Evolutionary conservation across 2,329 filamentous ascomycete genomes (phyloP).

Genomic region (Stachybotrys elegans): DNA sequence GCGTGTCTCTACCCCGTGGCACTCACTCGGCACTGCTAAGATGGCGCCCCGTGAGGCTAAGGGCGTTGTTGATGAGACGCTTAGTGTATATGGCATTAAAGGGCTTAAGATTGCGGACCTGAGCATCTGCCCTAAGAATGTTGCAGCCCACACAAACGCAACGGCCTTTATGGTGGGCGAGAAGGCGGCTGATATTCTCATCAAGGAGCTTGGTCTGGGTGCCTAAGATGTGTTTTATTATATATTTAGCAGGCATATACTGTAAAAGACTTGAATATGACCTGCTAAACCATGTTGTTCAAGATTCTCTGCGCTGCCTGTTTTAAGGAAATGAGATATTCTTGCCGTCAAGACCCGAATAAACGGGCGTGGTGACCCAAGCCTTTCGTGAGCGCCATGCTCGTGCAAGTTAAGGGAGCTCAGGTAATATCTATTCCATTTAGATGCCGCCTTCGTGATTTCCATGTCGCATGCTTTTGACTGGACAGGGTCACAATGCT

Average conservation of each 20-base stretch:
- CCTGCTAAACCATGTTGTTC: too few species aligned
- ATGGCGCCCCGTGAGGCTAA: slow-evolving; percentile 35
- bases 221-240: too few species aligned
- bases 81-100: slow-evolving; percentile 43
- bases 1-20: slow-evolving; percentile 36
- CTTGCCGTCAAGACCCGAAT: too few species aligned
- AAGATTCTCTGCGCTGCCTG: too few species aligned
- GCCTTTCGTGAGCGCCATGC: too few species aligned
- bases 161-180: slow-evolving; percentile 51
- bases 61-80: slow-evolving; percentile 45
- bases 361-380: too few species aligned
- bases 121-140: slow-evolving; percentile 41
- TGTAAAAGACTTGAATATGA: too few species aligned
- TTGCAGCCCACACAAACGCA: slow-evolving; percentile 41
- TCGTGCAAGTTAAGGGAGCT: too few species aligned
- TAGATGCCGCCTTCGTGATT: neutral
- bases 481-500: slow-evolving; percentile 3
- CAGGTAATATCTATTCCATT: too few species aligned
- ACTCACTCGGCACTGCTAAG: slow-evolving; percentile 51
- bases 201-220: neutral
- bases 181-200: slow-evolving; percentile 26
- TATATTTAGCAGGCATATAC: too few species aligned
- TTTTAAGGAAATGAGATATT: too few species aligned
- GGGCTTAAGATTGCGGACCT: slow-evolving; percentile 46
- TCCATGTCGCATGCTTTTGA: slow-evolving; percentile 2